Percentiles rank a stretch among this genome's conserved stretches.
Evolutionary conservation across 495 filamentous ascomycete species (phyloP).

Genomic region (Trichocladium uniseriatum): DNA sequence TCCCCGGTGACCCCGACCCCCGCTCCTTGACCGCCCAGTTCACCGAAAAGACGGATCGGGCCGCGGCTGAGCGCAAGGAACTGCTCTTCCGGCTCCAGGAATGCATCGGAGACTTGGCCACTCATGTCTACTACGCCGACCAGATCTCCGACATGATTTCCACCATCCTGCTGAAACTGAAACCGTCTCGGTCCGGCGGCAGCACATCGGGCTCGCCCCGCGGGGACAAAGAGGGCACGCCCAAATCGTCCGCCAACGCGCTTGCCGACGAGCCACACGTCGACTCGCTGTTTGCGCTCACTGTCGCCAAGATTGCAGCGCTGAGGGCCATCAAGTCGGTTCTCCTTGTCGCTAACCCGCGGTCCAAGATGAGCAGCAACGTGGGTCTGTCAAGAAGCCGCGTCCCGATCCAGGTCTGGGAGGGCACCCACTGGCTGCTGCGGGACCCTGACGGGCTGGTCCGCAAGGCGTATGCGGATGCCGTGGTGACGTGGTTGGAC

Average conservation of each 20-base stretch:
- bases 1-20: conserved; percentile 21
- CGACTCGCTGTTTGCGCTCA: conserved; percentile 63
- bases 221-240: conserved; percentile 31
- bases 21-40: conserved; percentile 19
- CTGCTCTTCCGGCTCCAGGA: conserved; percentile 59
- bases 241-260: conserved; percentile 20
- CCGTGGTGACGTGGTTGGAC: conserved; percentile 70
- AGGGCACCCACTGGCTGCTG: conserved; percentile 83
- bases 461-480: conserved; percentile 72
- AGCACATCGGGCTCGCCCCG: conserved; percentile 31
- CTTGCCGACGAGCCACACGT: conserved; percentile 30
- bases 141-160: conserved; percentile 88
- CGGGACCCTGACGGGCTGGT: conserved; percentile 67
- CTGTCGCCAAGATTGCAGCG: conserved; percentile 63
- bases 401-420: conserved; percentile 74
- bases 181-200: conserved; percentile 46
- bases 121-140: conserved; percentile 88
- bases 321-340: conserved; percentile 75
- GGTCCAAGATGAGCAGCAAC: conserved; percentile 47
- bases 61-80: conserved; percentile 33
- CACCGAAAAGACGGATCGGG: conserved; percentile 19
- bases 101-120: conserved; percentile 78
- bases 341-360: conserved; percentile 64
- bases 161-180: conserved; percentile 65
- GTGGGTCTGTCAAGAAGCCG: conserved; percentile 57